Conservation (phyloP, 768 basidiomycete species). For the Daedaleopsis nitida region DNA sequence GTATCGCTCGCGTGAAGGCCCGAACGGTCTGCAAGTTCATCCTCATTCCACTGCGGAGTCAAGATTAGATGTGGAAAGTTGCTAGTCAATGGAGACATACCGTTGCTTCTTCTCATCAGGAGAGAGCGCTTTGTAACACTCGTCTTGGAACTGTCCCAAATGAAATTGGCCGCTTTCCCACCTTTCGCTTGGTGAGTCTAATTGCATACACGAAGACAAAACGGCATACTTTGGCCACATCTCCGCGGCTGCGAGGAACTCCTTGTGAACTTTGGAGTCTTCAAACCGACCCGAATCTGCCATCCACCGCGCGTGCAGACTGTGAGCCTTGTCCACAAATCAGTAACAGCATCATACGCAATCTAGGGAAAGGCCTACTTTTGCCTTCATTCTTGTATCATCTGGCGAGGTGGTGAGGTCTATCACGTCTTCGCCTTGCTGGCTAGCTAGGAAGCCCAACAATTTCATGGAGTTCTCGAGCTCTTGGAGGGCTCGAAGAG, state of each 20-base stretch:
- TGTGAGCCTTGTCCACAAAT: slow-evolving; percentile 56
- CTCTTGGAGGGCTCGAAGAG: slow-evolving; percentile 83
- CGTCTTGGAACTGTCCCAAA: slow-evolving; percentile 87
- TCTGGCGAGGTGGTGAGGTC: slow-evolving; percentile 12
- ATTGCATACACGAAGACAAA: background rate
- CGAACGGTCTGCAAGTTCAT: slow-evolving; percentile 70
- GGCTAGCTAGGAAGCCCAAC: slow-evolving; percentile 9
- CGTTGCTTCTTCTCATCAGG: slow-evolving; percentile 45
- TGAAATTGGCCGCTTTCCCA: slow-evolving; percentile 89
- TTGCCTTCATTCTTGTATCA: slow-evolving; percentile 16
- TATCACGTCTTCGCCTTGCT: slow-evolving; percentile 1
- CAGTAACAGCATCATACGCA: background rate
- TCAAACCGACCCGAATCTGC: slow-evolving; percentile 86
- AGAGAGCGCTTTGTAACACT: slow-evolving; percentile 61
- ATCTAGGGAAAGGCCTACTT: slow-evolving; percentile 7
- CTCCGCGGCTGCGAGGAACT: slow-evolving; percentile 54
- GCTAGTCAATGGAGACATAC: background rate
- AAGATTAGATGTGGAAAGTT: background rate
- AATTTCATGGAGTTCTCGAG: slow-evolving; percentile 72
- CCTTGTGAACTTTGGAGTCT: slow-evolving; percentile 56
- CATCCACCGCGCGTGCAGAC: slow-evolving; percentile 91
- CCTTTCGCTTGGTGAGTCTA: slow-evolving; percentile 35
- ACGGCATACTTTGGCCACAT: slow-evolving; percentile 51
- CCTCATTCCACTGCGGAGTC: slow-evolving; percentile 49
- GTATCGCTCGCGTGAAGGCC: slow-evolving; percentile 70